Percentiles rank a stretch among this genome's conserved stretches.
phyloP scores from a whole-genome alignment of 768 basidiomycete genomes.

The Mycena floridula region DNA sequence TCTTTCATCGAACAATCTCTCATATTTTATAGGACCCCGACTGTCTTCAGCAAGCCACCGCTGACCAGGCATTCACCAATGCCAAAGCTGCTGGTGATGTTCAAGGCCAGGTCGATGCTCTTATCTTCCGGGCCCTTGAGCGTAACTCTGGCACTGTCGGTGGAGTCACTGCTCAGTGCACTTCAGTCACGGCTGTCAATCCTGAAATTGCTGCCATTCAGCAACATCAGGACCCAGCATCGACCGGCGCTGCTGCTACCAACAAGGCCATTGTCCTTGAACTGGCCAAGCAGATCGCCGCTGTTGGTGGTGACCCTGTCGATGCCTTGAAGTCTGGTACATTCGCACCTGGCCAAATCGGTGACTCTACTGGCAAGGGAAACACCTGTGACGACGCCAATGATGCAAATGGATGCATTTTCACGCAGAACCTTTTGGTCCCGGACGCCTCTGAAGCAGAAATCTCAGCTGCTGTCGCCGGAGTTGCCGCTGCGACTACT shows the following conservation, averaged over 20 bases:
- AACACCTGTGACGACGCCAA: slow-evolving; percentile 48
- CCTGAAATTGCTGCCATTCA: slow-evolving; percentile 60
- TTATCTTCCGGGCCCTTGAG: slow-evolving; percentile 62
- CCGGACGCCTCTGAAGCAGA: slow-evolving; percentile 50
- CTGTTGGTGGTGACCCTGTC: slow-evolving; percentile 56
- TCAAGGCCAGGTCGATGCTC: slow-evolving; percentile 47
- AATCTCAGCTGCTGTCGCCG: slow-evolving; percentile 47
- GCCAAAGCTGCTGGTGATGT: slow-evolving; percentile 58
- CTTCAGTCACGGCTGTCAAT: slow-evolving; percentile 48
- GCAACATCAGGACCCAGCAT: slow-evolving; percentile 68
- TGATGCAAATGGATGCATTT: slow-evolving; percentile 56
- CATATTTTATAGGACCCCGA: slow-evolving; percentile 35
- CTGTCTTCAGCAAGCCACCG: slow-evolving; percentile 60
- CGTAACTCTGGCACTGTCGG: slow-evolving; percentile 56
- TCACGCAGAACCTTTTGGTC: slow-evolving; percentile 55
- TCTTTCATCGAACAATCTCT: background rate
- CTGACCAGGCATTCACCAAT: slow-evolving; percentile 69
- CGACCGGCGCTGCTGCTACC: slow-evolving; percentile 42
- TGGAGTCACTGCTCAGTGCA: slow-evolving; percentile 41
- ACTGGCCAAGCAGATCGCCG: slow-evolving; percentile 57
- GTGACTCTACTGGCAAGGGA: slow-evolving; percentile 48
- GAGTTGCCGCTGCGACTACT: slow-evolving; percentile 19
- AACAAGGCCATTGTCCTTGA: slow-evolving; percentile 63
- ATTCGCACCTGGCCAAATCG: slow-evolving; percentile 49
- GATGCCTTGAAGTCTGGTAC: slow-evolving; percentile 56